These are phyloP conservation scores for Apiotrichum domesticum DNA, from an alignment of 1,284 basidiomycete genomes.

Conservation along the genomic window DNA sequence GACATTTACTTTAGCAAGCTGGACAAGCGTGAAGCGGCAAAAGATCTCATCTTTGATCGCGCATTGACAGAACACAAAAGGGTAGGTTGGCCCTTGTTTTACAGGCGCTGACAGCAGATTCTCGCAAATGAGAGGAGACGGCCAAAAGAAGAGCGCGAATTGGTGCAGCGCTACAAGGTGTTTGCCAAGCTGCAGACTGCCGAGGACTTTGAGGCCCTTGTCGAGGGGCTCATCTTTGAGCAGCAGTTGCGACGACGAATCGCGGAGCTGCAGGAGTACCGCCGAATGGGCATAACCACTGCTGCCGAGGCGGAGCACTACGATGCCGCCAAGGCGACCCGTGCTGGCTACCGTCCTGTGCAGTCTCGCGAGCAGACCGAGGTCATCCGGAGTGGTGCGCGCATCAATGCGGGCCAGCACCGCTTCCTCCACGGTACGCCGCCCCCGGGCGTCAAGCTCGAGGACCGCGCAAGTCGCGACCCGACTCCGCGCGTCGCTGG, in stretches of 20 bases:
- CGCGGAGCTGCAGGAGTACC: slow-evolving; percentile 79
- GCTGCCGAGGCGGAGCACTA: slow-evolving; percentile 83
- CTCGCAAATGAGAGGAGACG: slow-evolving; percentile 85
- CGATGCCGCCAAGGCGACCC: slow-evolving; percentile 63
- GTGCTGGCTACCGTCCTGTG: slow-evolving; percentile 36
- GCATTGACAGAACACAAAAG: slow-evolving; percentile 90
- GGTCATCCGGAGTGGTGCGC: slow-evolving; percentile 32
- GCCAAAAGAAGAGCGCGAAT: slow-evolving; percentile 84
- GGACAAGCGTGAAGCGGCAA: slow-evolving; percentile 79
- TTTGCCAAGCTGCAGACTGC: slow-evolving; percentile 89
- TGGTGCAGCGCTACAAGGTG: slow-evolving; percentile 80
- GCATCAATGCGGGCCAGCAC: slow-evolving; percentile 42
- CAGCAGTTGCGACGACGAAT: slow-evolving; percentile 76
- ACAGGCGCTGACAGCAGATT: slow-evolving; percentile 55
- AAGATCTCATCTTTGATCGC: slow-evolving; percentile 88
- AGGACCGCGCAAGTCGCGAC: slow-evolving; percentile 28
- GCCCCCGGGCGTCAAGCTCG: slow-evolving; percentile 15
- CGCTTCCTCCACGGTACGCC: slow-evolving; percentile 35
- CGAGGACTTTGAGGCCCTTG: slow-evolving; percentile 82
- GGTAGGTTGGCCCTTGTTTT: slow-evolving; percentile 49
- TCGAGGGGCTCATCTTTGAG: slow-evolving; percentile 85
- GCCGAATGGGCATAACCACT: slow-evolving; percentile 72
- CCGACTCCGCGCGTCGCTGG: slow-evolving; percentile 27
- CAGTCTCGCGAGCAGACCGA: slow-evolving; percentile 33
- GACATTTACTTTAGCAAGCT: slow-evolving; percentile 90